Evolutionary conservation across 148 eudicot species (phyloP).

Genomic region (Silene latifolia): DNA sequence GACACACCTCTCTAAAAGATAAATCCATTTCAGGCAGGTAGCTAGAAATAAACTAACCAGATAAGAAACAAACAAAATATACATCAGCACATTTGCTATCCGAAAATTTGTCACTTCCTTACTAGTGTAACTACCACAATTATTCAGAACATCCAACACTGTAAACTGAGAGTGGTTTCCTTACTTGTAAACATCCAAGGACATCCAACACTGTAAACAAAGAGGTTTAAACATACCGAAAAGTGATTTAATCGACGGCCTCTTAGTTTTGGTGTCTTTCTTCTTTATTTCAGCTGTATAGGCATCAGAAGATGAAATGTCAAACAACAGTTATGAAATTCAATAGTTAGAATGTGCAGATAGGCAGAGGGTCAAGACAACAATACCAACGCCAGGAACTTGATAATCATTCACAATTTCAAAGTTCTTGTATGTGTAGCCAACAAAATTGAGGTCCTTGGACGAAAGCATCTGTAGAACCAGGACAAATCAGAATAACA

Average conservation of each 20-base stretch:
- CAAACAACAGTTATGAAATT: slow-evolving; percentile 4
- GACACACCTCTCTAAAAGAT: neutral
- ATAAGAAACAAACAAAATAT: neutral
- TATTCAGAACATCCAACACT: too few species aligned
- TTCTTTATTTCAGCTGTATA: slow-evolving; percentile 90
- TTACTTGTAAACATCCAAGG: too few species aligned
- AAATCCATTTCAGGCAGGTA: neutral
- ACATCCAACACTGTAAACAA: too few species aligned
- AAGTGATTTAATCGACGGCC: slow-evolving; percentile 86
- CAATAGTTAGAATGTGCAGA: neutral
- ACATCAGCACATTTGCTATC: neutral
- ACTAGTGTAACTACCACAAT: too few species aligned
- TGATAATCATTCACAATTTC: slow-evolving; percentile 93
- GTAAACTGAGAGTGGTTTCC: too few species aligned
- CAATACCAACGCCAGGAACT: slow-evolving; percentile 88
- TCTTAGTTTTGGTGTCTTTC: slow-evolving; percentile 70
- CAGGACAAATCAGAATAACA: slow-evolving; percentile 7
- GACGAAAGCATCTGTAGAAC: slow-evolving; percentile 81
- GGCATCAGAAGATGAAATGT: slow-evolving; percentile 8
- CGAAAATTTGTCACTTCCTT: too few species aligned
- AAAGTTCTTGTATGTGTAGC: slow-evolving; percentile 91
- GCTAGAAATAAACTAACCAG: neutral
- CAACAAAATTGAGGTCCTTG: slow-evolving; percentile 90
- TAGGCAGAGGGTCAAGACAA: slow-evolving; percentile 29
- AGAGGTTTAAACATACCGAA: slow-evolving; percentile 51